Percentiles rank a stretch among this genome's conserved stretches.
Evolutionary conservation across 805 yeast species (phyloP).

Genomic region (Maudiozyma bulderi): DNA sequence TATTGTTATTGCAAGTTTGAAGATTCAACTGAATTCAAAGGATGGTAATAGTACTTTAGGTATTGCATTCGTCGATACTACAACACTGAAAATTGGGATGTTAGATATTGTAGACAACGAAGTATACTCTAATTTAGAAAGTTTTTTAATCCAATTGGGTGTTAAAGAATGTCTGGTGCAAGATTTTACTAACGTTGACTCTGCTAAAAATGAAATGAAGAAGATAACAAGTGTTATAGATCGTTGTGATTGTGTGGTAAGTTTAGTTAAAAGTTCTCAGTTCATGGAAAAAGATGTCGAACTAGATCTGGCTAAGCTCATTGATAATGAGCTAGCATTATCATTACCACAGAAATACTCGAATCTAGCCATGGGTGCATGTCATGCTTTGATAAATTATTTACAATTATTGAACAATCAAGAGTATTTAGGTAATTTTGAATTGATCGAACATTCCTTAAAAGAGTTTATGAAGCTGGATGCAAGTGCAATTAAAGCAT

Average conservation of each 20-base stretch:
- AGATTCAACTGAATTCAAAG: conserved; percentile 27
- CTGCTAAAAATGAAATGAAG: conserved; percentile 34
- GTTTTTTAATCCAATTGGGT: conserved; percentile 78
- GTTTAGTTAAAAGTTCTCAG: conserved; percentile 46
- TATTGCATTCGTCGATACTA: conserved; percentile 68
- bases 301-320: conserved; percentile 64
- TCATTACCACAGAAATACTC: conserved; percentile 25
- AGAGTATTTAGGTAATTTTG: conserved; percentile 43
- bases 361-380: conserved; percentile 21
- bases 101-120: conserved; percentile 83
- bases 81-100: conserved; percentile 54
- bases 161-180: conserved; percentile 75
- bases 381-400: conserved; percentile 54
- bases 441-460: conserved; percentile 58
- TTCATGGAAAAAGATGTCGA: conserved; percentile 64
- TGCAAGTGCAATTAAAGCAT: conserved; percentile 78
- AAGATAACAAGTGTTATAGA: conserved; percentile 66
- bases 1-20: conserved; percentile 41
- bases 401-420: conserved; percentile 53
- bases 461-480: conserved; percentile 84
- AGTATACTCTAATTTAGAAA: conserved; percentile 74
- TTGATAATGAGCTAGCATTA: conserved; percentile 38
- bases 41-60: conserved; percentile 48
- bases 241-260: conserved; percentile 65
- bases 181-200: conserved; percentile 19